Conservation (phyloP, 129 eudicot species). For the Mikania micrantha region DNA sequence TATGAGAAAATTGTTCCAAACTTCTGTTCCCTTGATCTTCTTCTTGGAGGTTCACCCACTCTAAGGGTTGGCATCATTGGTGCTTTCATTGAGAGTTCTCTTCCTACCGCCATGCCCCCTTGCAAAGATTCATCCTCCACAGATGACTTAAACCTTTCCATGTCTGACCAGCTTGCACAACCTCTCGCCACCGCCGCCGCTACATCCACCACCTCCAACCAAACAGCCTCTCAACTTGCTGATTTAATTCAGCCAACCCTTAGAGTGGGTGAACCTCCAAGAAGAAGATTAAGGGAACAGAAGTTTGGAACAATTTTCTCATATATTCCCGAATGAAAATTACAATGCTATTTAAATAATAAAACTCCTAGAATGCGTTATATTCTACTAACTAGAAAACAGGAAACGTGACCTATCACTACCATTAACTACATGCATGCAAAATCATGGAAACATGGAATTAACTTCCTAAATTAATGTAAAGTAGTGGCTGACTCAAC, state of each 20-base stretch:
- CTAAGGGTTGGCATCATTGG: neutral
- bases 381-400: too few relatives aligned
- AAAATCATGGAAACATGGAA: too few relatives aligned
- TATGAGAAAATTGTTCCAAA: neutral
- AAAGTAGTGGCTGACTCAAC: too few relatives aligned
- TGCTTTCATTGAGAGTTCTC: neutral
- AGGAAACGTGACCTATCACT: too few relatives aligned
- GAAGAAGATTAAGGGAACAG: neutral
- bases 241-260: neutral
- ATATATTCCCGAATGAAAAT: too few relatives aligned
- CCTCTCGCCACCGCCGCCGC: neutral
- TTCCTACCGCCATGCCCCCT: neutral
- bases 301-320: neutral
- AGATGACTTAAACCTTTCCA: neutral
- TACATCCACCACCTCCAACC: neutral
- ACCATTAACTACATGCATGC: too few relatives aligned
- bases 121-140: neutral
- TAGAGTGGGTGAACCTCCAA: neutral
- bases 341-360: too few relatives aligned
- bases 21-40: neutral
- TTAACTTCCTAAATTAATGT: too few relatives aligned
- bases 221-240: neutral
- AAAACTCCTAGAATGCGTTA: too few relatives aligned
- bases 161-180: neutral
- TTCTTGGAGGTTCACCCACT: neutral